phyloP scores from a whole-genome alignment of 1,284 basidiomycete species.

The Veloporphyrellus conicus region DNA sequence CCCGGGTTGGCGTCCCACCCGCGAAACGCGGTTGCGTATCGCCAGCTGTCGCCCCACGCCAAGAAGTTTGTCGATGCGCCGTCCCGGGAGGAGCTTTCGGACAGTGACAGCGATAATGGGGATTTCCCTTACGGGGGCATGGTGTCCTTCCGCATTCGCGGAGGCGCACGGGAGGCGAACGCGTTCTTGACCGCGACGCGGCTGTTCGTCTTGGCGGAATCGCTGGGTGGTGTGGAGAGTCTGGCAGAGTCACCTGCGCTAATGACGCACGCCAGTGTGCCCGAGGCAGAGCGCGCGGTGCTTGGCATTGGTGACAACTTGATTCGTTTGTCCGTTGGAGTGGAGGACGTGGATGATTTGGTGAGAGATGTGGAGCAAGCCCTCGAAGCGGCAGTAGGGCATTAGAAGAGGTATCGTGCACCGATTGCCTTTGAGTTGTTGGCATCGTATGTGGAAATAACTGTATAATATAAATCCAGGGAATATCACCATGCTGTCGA shows the following conservation, averaged over 20 bases:
- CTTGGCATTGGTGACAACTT: constrained; percentile 82
- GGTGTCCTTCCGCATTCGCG: constrained; percentile 69
- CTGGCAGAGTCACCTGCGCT: constrained; percentile 78
- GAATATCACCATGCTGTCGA: too few species aligned
- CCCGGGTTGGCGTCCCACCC: constrained; percentile 70
- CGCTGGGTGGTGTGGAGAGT: constrained; percentile 88
- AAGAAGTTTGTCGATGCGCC: constrained; percentile 58
- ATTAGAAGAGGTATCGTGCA: not conserved
- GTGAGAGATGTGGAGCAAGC: constrained; percentile 71
- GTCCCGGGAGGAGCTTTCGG: not conserved
- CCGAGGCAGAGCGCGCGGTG: constrained; percentile 60
- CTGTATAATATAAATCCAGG: too few species aligned
- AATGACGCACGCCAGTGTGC: constrained; percentile 85
- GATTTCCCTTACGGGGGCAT: constrained; percentile 87
- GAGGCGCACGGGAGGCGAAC: constrained; percentile 54
- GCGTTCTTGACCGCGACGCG: constrained; percentile 66
- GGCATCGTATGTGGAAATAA: too few species aligned
- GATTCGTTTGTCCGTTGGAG: constrained; percentile 80
- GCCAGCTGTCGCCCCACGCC: constrained; percentile 66
- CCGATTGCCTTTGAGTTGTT: too few species aligned
- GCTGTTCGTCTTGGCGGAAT: constrained; percentile 86
- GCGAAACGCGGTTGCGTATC: constrained; percentile 59
- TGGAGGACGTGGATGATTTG: constrained; percentile 85
- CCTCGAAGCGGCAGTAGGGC: constrained; percentile 45
- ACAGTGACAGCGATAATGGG: constrained; percentile 34